Conservation (phyloP, 805 yeast genomes). For the Danielia oregonensis region DNA sequence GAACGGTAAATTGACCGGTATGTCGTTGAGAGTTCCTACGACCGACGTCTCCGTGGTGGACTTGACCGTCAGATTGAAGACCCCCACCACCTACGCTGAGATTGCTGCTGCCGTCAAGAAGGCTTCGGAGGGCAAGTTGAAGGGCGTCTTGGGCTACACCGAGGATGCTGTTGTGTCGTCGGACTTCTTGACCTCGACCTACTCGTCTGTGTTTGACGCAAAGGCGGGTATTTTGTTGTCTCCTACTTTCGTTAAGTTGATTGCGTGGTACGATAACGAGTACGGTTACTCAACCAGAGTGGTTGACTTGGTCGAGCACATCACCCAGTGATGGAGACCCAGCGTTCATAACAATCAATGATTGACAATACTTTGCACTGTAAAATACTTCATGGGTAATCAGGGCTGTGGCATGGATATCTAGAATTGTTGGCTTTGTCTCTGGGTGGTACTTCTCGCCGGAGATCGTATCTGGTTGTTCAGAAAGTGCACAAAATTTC, state of each 20-base stretch:
- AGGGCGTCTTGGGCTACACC: slow-evolving; percentile 34
- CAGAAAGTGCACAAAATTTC: no score
- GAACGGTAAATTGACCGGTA: slow-evolving; percentile 35
- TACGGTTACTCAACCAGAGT: slow-evolving; percentile 37
- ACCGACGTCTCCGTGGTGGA: slow-evolving; percentile 34
- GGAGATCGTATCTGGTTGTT: no score
- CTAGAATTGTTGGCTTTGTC: no score
- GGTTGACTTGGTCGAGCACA: slow-evolving; percentile 32
- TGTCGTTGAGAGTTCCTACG: slow-evolving; percentile 36
- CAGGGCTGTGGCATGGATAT: no score
- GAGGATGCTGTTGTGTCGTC: slow-evolving; percentile 34
- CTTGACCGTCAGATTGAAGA: slow-evolving; percentile 31
- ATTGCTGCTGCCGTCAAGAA: slow-evolving; percentile 28
- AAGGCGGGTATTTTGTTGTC: slow-evolving; percentile 36
- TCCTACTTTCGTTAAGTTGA: slow-evolving; percentile 33
- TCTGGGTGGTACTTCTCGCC: no score
- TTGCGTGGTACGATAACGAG: slow-evolving; percentile 36
- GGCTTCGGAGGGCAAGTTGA: slow-evolving; percentile 30
- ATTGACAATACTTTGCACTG: no score
- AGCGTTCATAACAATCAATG: no score
- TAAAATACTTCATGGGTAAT: no score
- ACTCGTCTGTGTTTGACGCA: slow-evolving; percentile 31
- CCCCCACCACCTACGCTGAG: slow-evolving; percentile 30
- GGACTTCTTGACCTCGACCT: slow-evolving; percentile 27
- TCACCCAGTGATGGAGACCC: slow-evolving; percentile 13